These are phyloP conservation scores for Linum lewisii DNA, from an alignment of 345 rosid genomes.

Conservation along the genomic window DNA sequence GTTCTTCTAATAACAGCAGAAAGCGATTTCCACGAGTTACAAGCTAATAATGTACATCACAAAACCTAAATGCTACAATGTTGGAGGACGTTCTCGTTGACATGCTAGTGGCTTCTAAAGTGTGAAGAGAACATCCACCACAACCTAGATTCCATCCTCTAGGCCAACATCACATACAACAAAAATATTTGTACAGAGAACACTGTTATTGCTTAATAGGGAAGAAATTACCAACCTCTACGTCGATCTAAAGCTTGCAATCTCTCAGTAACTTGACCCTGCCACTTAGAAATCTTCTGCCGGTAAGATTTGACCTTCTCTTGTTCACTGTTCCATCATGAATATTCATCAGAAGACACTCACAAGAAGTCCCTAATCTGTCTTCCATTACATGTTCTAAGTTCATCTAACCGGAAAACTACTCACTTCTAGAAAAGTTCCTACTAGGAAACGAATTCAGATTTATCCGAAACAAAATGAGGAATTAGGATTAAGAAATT, in stretches of 20 bases:
- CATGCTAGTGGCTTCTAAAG: too few relatives aligned
- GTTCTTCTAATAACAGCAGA: too few relatives aligned
- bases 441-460: not conserved
- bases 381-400: not conserved
- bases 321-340: constrained; percentile 40
- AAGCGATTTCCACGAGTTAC: too few relatives aligned
- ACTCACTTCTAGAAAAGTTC: not conserved
- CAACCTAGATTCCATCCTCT: too few relatives aligned
- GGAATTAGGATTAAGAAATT: not conserved
- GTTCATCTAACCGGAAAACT: not conserved
- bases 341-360: not conserved
- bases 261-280: constrained; percentile 76
- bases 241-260: constrained; percentile 54
- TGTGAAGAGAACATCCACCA: too few relatives aligned
- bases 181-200: too few relatives aligned
- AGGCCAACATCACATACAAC: too few relatives aligned
- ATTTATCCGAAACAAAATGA: not conserved
- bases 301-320: constrained; percentile 76
- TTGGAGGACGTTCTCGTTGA: too few relatives aligned
- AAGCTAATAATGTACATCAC: too few relatives aligned
- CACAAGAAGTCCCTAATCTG: not conserved
- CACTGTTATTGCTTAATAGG: too few relatives aligned
- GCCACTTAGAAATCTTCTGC: constrained; percentile 88
- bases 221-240: constrained; percentile 32
- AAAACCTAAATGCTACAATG: too few relatives aligned